Evolutionary conservation across 805 yeast species (phyloP).

Genomic region (Pichia nakasei): DNA sequence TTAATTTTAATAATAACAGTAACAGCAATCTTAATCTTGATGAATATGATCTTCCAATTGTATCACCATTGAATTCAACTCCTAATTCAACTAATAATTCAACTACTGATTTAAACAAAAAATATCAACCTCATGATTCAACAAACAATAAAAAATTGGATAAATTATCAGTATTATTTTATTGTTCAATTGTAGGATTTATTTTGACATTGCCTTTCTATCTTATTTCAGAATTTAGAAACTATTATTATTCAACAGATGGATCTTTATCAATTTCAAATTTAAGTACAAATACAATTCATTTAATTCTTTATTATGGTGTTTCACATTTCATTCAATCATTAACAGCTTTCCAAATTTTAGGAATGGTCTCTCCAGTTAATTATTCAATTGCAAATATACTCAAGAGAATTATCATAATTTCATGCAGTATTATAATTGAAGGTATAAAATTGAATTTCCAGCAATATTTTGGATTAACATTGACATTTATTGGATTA

Average conservation of each 20-base stretch:
- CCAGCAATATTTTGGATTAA: constrained; percentile 43
- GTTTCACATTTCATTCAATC: constrained; percentile 64
- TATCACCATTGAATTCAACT: constrained; percentile 15
- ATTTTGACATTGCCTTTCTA: constrained; percentile 59
- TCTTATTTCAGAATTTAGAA: constrained; percentile 41
- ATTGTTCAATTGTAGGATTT: constrained; percentile 66
- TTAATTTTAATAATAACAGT: constrained; percentile 2
- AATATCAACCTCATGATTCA: not conserved
- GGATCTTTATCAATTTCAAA: constrained; percentile 28
- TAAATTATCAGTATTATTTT: constrained; percentile 61
- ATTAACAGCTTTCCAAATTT: constrained; percentile 64
- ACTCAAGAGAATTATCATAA: constrained; percentile 63
- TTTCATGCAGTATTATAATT: constrained; percentile 54
- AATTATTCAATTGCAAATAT: constrained; percentile 76
- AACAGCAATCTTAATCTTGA: constrained; percentile 13
- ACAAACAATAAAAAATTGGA: constrained; percentile 39
- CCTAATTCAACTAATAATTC: constrained; percentile 5
- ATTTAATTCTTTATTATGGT: constrained; percentile 52
- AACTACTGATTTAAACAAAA: constrained; percentile 2
- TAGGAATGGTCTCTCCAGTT: constrained; percentile 66
- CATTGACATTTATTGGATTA: constrained; percentile 50
- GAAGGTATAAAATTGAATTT: constrained; percentile 39
- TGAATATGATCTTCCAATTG: constrained; percentile 20
- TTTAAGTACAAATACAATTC: constrained; percentile 20
- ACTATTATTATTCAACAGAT: constrained; percentile 7